Evolutionary conservation across 345 rosid species (phyloP).

Genomic region (Salix udensis): DNA sequence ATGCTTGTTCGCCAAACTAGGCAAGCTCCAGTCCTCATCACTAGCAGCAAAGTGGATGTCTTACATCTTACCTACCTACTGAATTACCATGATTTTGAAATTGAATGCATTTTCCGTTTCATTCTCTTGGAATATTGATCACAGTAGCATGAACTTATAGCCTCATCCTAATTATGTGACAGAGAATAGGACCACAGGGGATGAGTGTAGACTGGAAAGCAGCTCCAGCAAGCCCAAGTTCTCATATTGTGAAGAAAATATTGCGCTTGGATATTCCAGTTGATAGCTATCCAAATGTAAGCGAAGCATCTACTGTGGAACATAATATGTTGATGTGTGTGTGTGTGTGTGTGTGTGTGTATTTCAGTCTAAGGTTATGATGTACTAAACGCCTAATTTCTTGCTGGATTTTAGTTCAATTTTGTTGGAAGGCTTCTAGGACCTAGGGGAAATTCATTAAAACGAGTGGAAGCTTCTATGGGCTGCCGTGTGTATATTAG

Average conservation of each 20-base stretch:
- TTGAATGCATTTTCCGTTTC: background rate
- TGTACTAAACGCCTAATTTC: constrained; percentile 6
- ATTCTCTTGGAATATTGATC: background rate
- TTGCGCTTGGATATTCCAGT: constrained; percentile 96
- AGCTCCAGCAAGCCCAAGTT: constrained; percentile 86
- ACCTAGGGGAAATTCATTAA: constrained; percentile 92
- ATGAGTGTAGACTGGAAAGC: constrained; percentile 98
- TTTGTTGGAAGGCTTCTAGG: constrained; percentile 96
- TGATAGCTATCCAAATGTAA: constrained; percentile 73
- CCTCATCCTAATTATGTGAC: constrained; percentile 2
- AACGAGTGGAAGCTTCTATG: constrained; percentile 56
- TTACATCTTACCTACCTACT: background rate
- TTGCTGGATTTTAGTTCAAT: constrained; percentile 55
- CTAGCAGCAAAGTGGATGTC: background rate
- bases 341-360: background rate
- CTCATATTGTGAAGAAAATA: constrained; percentile 77
- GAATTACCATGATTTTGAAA: background rate
- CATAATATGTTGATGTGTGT: background rate
- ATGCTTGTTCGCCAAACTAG: background rate
- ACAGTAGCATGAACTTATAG: background rate
- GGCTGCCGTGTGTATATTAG: constrained; percentile 26
- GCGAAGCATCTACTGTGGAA: background rate
- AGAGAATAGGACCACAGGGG: constrained; percentile 82
- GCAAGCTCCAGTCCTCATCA: background rate
- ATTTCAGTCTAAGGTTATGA: background rate